Evolutionary conservation across 306 rosid genomes (phyloP), one percentile per base, ranked within the genome.

Genomic region (Phaseolus lunatus): DNA sequence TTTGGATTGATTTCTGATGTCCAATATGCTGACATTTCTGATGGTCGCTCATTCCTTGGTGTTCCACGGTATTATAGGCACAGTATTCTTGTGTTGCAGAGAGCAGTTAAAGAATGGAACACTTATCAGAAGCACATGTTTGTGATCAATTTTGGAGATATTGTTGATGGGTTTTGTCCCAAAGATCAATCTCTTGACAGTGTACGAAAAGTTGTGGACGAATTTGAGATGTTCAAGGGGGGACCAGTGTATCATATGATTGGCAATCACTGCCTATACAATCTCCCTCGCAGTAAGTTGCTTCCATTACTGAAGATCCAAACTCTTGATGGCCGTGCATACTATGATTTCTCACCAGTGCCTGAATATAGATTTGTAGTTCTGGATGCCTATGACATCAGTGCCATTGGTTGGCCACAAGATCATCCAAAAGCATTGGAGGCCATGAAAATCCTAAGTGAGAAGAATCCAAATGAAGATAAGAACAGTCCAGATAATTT

Each of bases 201-300:
- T 57, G 90, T 92, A 18, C 84, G 80, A 61, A 92, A 83, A 80
- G 86, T 92, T 20, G 86, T 88, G 23, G 75, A 75, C 16, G 91
- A 90, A 82, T 92, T 92, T 58, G 88, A 84, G 57, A 82, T 78
- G 31, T 92, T 94, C 67, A 65, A 39, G 53, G 97, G 97, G 59
- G 97, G 97, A 70, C 89, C 89, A 2, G 87, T 90, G 62, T 88
- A 89, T 82, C 97, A 94, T 84, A 78, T 92, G 92, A 84, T 94
- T 74, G 98, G 98, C 50, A 94, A 94, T 65, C 98, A 94, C 82
- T 94, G 98, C 75, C 92, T 94, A 56, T 94, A 92, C 85, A 94
- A 95, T 83, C 98, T 95, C 84, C 97, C 96, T 19, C 97, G 93
- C 48, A 72, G 77, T 70, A 59, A 85, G 50, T 85, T 95, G 50